These are phyloP conservation scores for Suillus ampliporus DNA, from an alignment of 768 basidiomycete genomes.

Conservation along the genomic window DNA sequence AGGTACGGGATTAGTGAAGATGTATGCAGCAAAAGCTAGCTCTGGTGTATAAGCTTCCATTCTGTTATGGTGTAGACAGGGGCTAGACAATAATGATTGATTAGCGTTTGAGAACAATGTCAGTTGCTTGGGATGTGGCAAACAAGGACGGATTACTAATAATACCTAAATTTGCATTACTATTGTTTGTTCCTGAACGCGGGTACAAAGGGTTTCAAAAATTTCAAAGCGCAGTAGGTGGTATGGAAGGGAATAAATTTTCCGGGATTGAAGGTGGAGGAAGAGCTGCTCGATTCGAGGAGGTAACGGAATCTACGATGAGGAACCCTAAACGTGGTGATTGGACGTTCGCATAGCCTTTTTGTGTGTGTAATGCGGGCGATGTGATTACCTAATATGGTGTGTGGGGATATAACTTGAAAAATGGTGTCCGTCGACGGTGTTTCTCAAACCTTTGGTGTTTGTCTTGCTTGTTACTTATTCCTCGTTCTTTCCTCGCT, in stretches of 20 bases:
- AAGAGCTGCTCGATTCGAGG: neutral
- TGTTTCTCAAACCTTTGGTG: constrained; percentile 9
- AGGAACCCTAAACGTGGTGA: neutral
- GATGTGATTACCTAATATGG: constrained; percentile 3
- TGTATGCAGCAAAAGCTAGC: constrained; percentile 69
- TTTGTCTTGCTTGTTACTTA: constrained; percentile 6
- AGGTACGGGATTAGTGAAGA: constrained; percentile 73
- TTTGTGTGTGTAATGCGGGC: neutral
- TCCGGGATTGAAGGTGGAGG: neutral
- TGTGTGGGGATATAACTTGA: constrained; percentile 6
- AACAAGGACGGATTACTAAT: too few species aligned
- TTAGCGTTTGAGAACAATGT: constrained; percentile 2
- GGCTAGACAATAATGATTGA: neutral
- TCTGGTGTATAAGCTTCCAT: constrained; percentile 13
- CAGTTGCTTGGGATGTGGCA: too few species aligned
- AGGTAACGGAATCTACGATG: neutral
- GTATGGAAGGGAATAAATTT: neutral
- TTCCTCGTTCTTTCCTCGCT: constrained; percentile 13
- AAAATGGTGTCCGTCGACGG: neutral
- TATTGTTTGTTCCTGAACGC: constrained; percentile 4
- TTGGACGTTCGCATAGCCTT: neutral
- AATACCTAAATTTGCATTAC: neutral
- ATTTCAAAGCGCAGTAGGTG: neutral
- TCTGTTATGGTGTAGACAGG: neutral
- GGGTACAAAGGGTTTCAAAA: too few species aligned